phyloP scores from a whole-genome alignment of 225 moss, liverwort and hornwort species.

The Straminergon stramineum region DNA sequence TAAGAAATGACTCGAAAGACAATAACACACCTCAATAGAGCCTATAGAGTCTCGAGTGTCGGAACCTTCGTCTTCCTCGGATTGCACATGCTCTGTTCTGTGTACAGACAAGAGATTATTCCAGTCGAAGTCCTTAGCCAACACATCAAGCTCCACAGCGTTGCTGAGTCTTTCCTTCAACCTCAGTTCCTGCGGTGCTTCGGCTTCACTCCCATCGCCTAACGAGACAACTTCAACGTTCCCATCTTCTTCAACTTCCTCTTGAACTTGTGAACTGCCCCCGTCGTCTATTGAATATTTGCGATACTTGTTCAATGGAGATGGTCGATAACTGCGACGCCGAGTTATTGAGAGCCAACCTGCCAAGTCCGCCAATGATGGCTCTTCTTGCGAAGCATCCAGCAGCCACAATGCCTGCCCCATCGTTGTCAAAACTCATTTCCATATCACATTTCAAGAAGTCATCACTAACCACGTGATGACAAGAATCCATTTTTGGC shows the following conservation, averaged over 20 bases:
- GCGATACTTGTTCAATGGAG: slow-evolving; percentile 33
- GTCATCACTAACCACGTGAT: neutral
- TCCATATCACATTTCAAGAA: neutral
- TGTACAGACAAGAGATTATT: slow-evolving; percentile 58
- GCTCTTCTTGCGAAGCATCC: slow-evolving; percentile 2
- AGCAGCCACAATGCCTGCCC: slow-evolving; percentile 45
- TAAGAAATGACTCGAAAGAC: neutral
- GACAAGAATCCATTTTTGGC: neutral
- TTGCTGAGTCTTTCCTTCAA: slow-evolving; percentile 74
- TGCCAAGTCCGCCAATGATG: slow-evolving; percentile 34
- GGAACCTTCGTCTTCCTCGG: slow-evolving; percentile 35
- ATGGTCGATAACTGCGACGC: slow-evolving; percentile 41
- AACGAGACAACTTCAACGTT: neutral
- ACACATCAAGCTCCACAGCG: slow-evolving; percentile 67
- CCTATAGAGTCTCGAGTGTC: slow-evolving; percentile 41
- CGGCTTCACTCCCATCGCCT: slow-evolving; percentile 1
- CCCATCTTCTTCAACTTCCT: slow-evolving; percentile 6
- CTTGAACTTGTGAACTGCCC: neutral
- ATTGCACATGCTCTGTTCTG: slow-evolving; percentile 70
- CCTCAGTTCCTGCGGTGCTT: slow-evolving; percentile 21
- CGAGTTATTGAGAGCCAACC: slow-evolving; percentile 47
- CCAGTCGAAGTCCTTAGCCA: slow-evolving; percentile 54
- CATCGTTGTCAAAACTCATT: neutral
- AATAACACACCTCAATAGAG: slow-evolving; percentile 42
- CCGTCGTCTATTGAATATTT: slow-evolving; percentile 20